phyloP scores from a whole-genome alignment of 2,329 filamentous ascomycete species.

The Alternaria atra region DNA sequence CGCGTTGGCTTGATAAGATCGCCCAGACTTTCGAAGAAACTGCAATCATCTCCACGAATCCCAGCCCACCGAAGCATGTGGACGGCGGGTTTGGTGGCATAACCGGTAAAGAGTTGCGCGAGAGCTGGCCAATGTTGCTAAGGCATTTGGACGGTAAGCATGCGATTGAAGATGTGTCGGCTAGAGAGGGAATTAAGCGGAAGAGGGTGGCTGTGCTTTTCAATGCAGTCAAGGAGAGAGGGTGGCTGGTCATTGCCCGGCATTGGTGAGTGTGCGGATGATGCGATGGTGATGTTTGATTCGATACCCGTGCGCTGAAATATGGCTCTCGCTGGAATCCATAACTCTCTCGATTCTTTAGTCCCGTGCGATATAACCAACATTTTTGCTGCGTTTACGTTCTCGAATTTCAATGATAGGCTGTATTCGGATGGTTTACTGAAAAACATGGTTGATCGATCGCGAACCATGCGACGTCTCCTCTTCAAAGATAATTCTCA shows the following conservation, averaged over 20 bases:
- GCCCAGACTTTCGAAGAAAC: constrained; percentile 42
- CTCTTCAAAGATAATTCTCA: rapidly evolving
- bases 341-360: background rate
- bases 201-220: constrained; percentile 68
- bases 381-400: too few relatives aligned
- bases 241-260: constrained; percentile 61
- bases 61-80: constrained; percentile 32
- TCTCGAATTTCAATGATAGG: too few relatives aligned
- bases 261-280: constrained; percentile 44
- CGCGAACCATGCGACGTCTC: background rate
- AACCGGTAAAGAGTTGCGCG: constrained; percentile 57
- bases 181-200: constrained; percentile 86
- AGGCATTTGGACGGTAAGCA: constrained; percentile 89
- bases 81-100: constrained; percentile 28
- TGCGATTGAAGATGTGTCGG: constrained; percentile 83
- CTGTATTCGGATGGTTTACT: too few relatives aligned
- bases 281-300: background rate
- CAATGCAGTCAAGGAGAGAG: constrained; percentile 72
- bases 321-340: background rate
- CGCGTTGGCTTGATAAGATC: constrained; percentile 68
- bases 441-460: background rate
- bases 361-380: background rate
- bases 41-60: constrained; percentile 49
- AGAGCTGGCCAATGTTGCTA: constrained; percentile 76
- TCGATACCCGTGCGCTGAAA: background rate